Percentiles rank a stretch among this genome's conserved stretches.
phyloP scores from a whole-genome alignment of 495 filamentous ascomycete species.

The Pyrenopolyporus hunteri region DNA sequence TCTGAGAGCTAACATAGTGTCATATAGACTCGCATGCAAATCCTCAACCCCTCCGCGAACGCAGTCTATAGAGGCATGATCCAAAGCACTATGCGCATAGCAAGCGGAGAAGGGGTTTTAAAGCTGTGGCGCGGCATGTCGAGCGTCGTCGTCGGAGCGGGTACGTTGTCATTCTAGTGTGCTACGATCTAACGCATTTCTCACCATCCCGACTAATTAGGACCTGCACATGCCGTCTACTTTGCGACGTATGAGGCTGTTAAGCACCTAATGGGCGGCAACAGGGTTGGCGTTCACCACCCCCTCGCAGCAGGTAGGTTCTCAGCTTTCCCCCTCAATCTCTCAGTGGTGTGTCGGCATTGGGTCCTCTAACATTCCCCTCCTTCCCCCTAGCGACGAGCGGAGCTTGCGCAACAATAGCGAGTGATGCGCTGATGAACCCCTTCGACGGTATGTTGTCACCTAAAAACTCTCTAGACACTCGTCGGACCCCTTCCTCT shows the following conservation, averaged over 20 bases:
- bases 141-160: slow-evolving; percentile 93
- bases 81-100: slow-evolving; percentile 90
- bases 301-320: slow-evolving; percentile 84
- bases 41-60: slow-evolving; percentile 84
- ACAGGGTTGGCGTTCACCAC: slow-evolving; percentile 86
- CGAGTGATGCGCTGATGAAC: slow-evolving; percentile 98
- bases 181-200: background rate
- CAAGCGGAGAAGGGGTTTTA: slow-evolving; percentile 82
- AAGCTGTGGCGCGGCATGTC: slow-evolving; percentile 96
- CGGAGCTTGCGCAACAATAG: slow-evolving; percentile 93
- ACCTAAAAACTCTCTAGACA: background rate
- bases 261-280: slow-evolving; percentile 94
- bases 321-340: slow-evolving; percentile 5
- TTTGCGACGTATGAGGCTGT: slow-evolving; percentile 98
- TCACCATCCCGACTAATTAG: slow-evolving; percentile 52
- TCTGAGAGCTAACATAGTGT: slow-evolving; percentile 28
- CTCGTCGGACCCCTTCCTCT: slow-evolving; percentile 15
- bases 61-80: slow-evolving; percentile 89
- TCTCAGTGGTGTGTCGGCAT: slow-evolving; percentile 1
- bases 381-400: slow-evolving; percentile 69
- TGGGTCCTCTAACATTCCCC: slow-evolving; percentile 10
- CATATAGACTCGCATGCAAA: slow-evolving; percentile 91
- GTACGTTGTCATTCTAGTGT: slow-evolving; percentile 58
- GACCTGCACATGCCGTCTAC: slow-evolving; percentile 96
- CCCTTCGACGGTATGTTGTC: slow-evolving; percentile 88